A percentile compares a stretch with the other conserved stretches of the same genome.
phyloP scores from a whole-genome alignment of 2,329 filamentous ascomycete genomes.

The Pseudogymnoascus sp. region DNA sequence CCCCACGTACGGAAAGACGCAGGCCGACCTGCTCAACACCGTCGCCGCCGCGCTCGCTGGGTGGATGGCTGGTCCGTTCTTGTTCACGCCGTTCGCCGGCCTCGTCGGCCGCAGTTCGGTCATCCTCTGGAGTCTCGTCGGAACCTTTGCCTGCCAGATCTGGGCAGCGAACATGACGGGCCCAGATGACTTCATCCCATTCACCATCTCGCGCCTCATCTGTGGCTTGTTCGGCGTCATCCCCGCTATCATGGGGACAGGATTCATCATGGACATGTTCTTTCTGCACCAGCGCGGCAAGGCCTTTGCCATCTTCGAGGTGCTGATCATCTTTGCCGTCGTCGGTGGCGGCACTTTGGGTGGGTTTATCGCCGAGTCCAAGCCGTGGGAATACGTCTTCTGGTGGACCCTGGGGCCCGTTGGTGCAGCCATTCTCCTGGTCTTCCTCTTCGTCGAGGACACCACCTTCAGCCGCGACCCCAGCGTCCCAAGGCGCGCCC shows the following conservation, averaged over 20 bases:
- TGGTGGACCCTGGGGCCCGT: constrained; percentile 30
- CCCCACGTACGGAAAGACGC: not conserved
- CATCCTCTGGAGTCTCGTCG: constrained; percentile 22
- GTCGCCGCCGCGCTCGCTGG: constrained; percentile 17
- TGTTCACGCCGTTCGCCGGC: constrained; percentile 18
- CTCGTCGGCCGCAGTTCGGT: constrained; percentile 17
- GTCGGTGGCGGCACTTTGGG: constrained; percentile 30
- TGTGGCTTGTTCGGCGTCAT: constrained; percentile 33
- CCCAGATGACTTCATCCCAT: constrained; percentile 29
- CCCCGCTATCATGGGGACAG: constrained; percentile 31
- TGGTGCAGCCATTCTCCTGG: not conserved
- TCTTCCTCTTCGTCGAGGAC: constrained; percentile 9
- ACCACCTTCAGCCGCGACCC: not conserved
- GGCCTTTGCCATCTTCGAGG: constrained; percentile 30
- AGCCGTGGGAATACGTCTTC: constrained; percentile 31
- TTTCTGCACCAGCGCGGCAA: constrained; percentile 36
- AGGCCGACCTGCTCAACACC: constrained; percentile 1
- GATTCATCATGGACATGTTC: constrained; percentile 35
- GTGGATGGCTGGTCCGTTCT: constrained; percentile 18
- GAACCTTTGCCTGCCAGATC: constrained; percentile 17
- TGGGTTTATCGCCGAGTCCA: constrained; percentile 31
- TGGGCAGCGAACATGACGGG: constrained; percentile 25
- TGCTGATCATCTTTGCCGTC: constrained; percentile 30
- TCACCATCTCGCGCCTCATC: constrained; percentile 31
- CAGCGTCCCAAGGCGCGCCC: not conserved